Evolutionary conservation across 2,329 filamentous ascomycete species (phyloP), one percentile per base, ranked within the genome.

Genomic region (Alternaria gansuensis): DNA sequence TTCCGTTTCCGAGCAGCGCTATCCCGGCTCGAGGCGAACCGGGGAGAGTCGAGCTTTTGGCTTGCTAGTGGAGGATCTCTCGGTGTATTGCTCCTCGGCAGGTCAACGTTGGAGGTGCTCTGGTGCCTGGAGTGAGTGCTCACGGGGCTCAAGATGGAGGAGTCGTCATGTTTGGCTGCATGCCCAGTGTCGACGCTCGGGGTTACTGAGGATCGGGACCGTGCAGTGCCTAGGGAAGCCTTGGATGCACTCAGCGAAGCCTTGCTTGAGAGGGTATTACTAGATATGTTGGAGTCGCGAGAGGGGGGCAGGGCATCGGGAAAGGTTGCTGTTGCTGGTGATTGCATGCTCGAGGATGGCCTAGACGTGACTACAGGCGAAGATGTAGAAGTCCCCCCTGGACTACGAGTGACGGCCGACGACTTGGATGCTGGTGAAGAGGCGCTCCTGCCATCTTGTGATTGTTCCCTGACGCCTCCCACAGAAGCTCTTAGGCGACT

Each of bases 401-500:
- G 68, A 48, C 73, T 76, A 31, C 54, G 57, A 17, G 34, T 55
- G 41, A 53, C 53, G 28, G 34, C 26, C 8, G 51, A 54, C 23
- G 50, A 43, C 59, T 70, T 73, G 14, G 67, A 43, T 1, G 61
- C 36, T 40, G 62, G 51, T 11, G 58, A 57, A 28, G 58, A 45
- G 31, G 63, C 67, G 31, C 56, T 57, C 50, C 62, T 66, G 69
- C 43, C 66, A 14, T 76, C 72, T 60, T 52, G 51, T 21, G 51
- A 63, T 39, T 67, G 82, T 55, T 87, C 85, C 65, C 86, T 89
- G 41, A 84, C 85, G 13, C 83, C 90, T 14, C 89, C 90, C n/a
- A 96, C 91, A 0, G 89, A 93, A 56, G 91, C 91, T 73, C 89
- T 88, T 68, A 98, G 84, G 36, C 93, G 88, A 77, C 86, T 95